phyloP scores from a whole-genome alignment of 1,284 basidiomycete genomes.

The Fomitiporia mediterranea region DNA sequence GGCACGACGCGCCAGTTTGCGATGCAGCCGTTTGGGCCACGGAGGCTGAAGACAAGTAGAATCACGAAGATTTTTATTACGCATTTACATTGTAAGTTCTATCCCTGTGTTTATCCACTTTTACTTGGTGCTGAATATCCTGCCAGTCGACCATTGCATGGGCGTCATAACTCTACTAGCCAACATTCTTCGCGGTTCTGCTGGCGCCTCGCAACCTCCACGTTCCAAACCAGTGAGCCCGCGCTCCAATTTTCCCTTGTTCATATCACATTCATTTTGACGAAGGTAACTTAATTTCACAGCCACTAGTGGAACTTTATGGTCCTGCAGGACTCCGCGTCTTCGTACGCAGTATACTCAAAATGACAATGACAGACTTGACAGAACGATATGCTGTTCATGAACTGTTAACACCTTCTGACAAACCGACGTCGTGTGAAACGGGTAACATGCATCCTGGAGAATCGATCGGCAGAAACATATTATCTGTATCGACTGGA shows the following conservation, averaged over 20 bases:
- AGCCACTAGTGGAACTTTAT: conserved; percentile 73
- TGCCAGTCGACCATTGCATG: conserved; percentile 74
- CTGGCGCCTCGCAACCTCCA: conserved; percentile 35
- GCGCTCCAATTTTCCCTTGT: neutral
- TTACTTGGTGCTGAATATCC: conserved; percentile 10
- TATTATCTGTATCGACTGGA: conserved; percentile 58
- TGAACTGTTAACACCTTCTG: conserved; percentile 61
- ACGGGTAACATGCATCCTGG: conserved; percentile 53
- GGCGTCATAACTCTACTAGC: conserved; percentile 74
- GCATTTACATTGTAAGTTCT: conserved; percentile 76
- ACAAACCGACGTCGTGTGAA: conserved; percentile 47
- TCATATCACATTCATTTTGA: neutral
- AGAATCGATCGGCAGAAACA: conserved; percentile 65
- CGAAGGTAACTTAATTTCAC: conserved; percentile 3
- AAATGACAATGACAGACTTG: conserved; percentile 63
- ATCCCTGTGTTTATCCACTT: conserved; percentile 18
- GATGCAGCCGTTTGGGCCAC: conserved; percentile 34
- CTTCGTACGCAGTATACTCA: conserved; percentile 71
- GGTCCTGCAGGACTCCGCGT: conserved; percentile 80
- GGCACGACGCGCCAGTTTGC: conserved; percentile 71
- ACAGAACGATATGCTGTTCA: conserved; percentile 74
- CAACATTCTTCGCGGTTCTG: conserved; percentile 43
- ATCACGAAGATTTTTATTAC: conserved; percentile 81
- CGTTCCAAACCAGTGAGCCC: conserved; percentile 23
- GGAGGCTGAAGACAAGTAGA: conserved; percentile 44